Percentiles rank a stretch among this genome's conserved stretches.
phyloP scores from a whole-genome alignment of 805 yeast genomes.

The Grigorovia transvaalensis region DNA sequence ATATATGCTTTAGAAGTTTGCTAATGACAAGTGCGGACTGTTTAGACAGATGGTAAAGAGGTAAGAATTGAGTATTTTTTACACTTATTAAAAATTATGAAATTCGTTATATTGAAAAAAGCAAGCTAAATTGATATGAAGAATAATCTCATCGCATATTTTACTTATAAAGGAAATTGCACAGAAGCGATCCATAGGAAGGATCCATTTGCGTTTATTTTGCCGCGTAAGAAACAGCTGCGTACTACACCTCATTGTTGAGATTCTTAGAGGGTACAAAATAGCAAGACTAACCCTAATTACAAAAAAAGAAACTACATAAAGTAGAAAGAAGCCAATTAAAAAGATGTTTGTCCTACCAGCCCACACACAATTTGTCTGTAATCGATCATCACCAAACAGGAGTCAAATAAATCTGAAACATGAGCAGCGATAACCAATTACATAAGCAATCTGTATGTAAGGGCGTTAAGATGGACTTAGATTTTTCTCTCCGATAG shows the following conservation, averaged over 20 bases:
- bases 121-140: neutral
- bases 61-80: too few relatives aligned
- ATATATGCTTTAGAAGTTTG: too few relatives aligned
- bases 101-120: too few relatives aligned
- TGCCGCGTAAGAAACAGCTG: neutral
- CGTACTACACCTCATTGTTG: too few relatives aligned
- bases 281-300: neutral
- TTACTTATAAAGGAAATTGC: neutral
- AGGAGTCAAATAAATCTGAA: neutral
- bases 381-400: neutral
- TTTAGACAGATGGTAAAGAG: too few relatives aligned
- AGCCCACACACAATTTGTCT: slow-evolving; percentile 40
- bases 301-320: neutral
- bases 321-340: neutral
- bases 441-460: slow-evolving; percentile 16
- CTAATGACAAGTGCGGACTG: too few relatives aligned
- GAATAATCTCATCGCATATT: neutral
- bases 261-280: too few relatives aligned
- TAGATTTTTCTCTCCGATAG: slow-evolving; percentile 48
- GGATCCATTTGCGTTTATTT: neutral
- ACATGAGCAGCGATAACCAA: neutral
- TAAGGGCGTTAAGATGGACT: slow-evolving; percentile 65
- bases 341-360: slow-evolving; percentile 48
- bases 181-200: too few relatives aligned
- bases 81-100: too few relatives aligned